phyloP scores from a whole-genome alignment of 805 yeast genomes.

The Hanseniaspora occidentalis region DNA sequence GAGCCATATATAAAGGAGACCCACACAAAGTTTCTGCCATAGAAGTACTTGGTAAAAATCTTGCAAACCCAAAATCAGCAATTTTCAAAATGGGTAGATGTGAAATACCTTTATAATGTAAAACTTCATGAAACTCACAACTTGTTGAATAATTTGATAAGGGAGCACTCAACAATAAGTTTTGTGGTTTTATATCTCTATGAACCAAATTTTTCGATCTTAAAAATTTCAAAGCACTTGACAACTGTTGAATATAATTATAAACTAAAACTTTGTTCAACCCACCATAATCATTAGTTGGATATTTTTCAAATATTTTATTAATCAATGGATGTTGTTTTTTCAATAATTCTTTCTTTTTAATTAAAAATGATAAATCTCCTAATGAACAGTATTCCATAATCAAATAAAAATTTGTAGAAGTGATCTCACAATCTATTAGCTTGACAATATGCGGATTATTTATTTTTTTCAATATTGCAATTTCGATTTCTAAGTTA shows the following conservation, averaged over 20 bases:
- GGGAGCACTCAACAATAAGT: conserved; percentile 66
- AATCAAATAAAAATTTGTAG: conserved; percentile 68
- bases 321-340: conserved; percentile 69
- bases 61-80: conserved; percentile 96
- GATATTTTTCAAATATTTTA: conserved; percentile 66
- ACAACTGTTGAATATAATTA: conserved; percentile 77
- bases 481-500: conserved; percentile 85
- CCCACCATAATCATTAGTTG: conserved; percentile 66
- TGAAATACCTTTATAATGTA: conserved; percentile 64
- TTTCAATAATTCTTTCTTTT: conserved; percentile 58
- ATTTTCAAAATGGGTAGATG: conserved; percentile 83
- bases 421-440: conserved; percentile 70
- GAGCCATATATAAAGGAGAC: conserved; percentile 97
- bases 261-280: conserved; percentile 65
- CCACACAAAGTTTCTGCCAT: conserved; percentile 97
- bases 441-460: conserved; percentile 90
- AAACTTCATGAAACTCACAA: conserved; percentile 38
- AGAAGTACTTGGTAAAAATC: conserved; percentile 84
- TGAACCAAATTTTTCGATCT: conserved; percentile 80
- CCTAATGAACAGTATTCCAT: conserved; percentile 98
- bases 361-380: conserved; percentile 78
- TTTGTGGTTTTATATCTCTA: conserved; percentile 87
- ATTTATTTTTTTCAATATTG: conserved; percentile 72
- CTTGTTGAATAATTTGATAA: conserved; percentile 36
- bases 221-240: conserved; percentile 72